Conservation (phyloP, 2,329 filamentous ascomycete genomes). For the Metarhizium sp. region DNA sequence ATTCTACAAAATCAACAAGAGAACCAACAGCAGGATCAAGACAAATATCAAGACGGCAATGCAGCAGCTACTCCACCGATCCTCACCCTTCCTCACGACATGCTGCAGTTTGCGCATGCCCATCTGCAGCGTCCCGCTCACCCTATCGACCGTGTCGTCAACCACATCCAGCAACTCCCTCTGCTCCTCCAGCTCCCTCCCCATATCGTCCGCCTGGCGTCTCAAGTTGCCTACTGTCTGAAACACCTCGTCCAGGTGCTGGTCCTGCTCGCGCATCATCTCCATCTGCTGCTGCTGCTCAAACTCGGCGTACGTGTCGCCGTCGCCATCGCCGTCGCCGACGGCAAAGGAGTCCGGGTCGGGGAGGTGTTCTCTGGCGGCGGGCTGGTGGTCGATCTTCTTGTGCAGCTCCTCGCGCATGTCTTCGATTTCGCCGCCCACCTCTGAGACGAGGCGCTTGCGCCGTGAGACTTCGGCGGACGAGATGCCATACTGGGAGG, state of each 20-base stretch:
- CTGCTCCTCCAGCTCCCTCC: constrained; percentile 92
- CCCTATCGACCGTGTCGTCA: constrained; percentile 75
- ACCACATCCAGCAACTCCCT: constrained; percentile 78
- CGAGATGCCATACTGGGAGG: constrained; percentile 78
- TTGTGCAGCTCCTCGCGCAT: constrained; percentile 77
- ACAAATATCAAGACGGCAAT: constrained; percentile 83
- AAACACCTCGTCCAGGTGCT: constrained; percentile 87
- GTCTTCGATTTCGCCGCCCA: constrained; percentile 78
- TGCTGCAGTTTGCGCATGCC: constrained; percentile 80
- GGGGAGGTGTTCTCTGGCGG: constrained; percentile 35
- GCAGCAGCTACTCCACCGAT: constrained; percentile 78
- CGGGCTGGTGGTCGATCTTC: constrained; percentile 30
- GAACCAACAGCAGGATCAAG: constrained; percentile 73
- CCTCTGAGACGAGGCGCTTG: constrained; percentile 74
- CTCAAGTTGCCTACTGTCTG: constrained; percentile 85
- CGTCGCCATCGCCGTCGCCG: constrained; percentile 32
- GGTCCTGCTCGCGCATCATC: constrained; percentile 91
- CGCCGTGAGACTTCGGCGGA: constrained; percentile 73
- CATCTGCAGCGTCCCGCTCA: constrained; percentile 74
- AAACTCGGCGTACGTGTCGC: constrained; percentile 65
- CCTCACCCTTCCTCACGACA: constrained; percentile 85
- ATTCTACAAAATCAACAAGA: constrained; percentile 55
- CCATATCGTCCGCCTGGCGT: constrained; percentile 91
- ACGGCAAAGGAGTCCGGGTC: constrained; percentile 50
- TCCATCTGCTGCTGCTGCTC: constrained; percentile 86